Conservation (phyloP, 441 rosid genomes). For the Populus hybrid region DNA sequence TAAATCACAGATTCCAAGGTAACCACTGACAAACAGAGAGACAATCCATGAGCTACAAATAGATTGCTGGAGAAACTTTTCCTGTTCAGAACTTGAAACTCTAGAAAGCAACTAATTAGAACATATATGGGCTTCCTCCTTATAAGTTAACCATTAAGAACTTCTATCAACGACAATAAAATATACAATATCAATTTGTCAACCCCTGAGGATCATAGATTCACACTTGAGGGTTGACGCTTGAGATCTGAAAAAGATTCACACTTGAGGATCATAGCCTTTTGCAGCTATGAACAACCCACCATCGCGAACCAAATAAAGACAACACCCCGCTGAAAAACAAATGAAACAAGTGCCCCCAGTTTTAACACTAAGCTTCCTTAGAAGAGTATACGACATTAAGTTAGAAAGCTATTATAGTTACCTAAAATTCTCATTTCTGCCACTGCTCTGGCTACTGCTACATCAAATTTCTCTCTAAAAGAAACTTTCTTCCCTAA, state of each 20-base stretch:
- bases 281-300: conserved; percentile 96
- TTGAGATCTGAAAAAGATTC: too few species aligned
- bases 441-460: conserved; percentile 94
- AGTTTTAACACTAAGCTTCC: conserved; percentile 14
- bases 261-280: conserved; percentile 45
- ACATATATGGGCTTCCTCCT: not conserved
- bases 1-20: conserved; percentile 1
- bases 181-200: not conserved
- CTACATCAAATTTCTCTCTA: conserved; percentile 87
- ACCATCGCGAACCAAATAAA: conserved; percentile 89
- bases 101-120: not conserved
- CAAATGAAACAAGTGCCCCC: conserved; percentile 13
- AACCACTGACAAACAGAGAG: not conserved
- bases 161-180: not conserved
- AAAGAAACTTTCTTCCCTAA: conserved; percentile 54
- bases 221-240: too few species aligned
- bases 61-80: not conserved
- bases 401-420: conserved; percentile 8
- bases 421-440: conserved; percentile 93
- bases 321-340: conserved; percentile 84
- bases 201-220: conserved; percentile 26
- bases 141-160: not conserved
- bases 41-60: not conserved
- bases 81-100: not conserved
- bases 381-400: not conserved